Conservation (phyloP, 257 asterid species). For the Gardenia jasminoides region DNA sequence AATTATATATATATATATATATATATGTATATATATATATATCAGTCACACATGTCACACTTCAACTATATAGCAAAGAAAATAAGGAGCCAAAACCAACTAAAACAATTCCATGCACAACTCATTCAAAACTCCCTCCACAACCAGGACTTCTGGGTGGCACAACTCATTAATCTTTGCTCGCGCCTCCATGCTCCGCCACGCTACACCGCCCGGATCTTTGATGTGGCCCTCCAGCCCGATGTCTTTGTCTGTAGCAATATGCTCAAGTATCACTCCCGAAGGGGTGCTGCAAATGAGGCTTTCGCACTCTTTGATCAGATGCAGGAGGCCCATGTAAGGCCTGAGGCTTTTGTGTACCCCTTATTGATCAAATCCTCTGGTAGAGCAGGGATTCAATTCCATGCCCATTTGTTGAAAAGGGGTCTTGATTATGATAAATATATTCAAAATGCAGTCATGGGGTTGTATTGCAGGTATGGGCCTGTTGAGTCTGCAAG, state of each 20-base stretch:
- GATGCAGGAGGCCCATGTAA: conserved; percentile 42
- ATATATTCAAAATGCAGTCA: conserved; percentile 50
- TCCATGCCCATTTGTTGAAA: conserved; percentile 57
- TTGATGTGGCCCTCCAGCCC: conserved; percentile 41
- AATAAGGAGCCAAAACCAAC: conserved; percentile 30
- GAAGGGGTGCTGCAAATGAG: conserved; percentile 32
- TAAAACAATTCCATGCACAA: conserved; percentile 53
- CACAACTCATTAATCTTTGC: conserved; percentile 48
- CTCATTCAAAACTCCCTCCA: conserved; percentile 50
- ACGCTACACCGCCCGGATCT: conserved; percentile 34
- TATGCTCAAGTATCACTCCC: conserved; percentile 46
- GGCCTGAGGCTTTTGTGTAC: conserved; percentile 51
- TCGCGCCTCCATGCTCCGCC: conserved; percentile 62
- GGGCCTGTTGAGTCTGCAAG: conserved; percentile 60
- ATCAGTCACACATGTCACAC: conserved; percentile 21
- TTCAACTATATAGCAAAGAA: conserved; percentile 26
- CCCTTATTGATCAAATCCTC: conserved; percentile 56
- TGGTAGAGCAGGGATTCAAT: conserved; percentile 41
- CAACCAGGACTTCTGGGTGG: conserved; percentile 40
- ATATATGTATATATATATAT: too few species aligned
- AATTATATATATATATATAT: too few species aligned
- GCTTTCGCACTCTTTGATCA: conserved; percentile 35
- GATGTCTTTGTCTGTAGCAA: conserved; percentile 45
- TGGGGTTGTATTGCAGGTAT: conserved; percentile 54
- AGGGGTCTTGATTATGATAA: conserved; percentile 43